Evolutionary conservation across 2,329 filamentous ascomycete species (phyloP).

Genomic region (Cucurbitaria berberidis): DNA sequence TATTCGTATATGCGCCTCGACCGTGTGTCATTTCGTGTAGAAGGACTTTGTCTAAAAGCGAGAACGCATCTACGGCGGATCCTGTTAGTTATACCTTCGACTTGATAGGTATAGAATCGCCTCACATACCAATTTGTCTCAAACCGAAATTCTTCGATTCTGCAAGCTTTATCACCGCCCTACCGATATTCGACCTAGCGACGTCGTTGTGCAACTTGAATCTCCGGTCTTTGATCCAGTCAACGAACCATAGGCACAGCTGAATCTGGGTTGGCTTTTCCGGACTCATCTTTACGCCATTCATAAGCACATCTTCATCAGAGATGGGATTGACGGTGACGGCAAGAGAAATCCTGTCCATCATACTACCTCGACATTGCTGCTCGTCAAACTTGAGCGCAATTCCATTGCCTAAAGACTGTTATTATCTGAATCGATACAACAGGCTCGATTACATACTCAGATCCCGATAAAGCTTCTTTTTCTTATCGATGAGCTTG

Average conservation of each 20-base stretch:
- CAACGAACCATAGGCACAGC: slow-evolving; percentile 19
- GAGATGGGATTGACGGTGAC: background rate
- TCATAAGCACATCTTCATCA: background rate
- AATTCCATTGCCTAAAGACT: background rate
- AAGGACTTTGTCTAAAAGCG: slow-evolving; percentile 18
- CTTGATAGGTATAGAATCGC: background rate
- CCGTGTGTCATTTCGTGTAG: slow-evolving; percentile 24
- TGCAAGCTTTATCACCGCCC: background rate
- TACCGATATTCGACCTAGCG: slow-evolving; percentile 9
- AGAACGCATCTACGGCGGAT: slow-evolving; percentile 9
- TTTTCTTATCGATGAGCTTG: background rate
- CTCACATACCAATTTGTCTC: slow-evolving; percentile 12
- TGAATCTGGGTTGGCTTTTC: slow-evolving; percentile 14
- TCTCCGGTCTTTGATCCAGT: slow-evolving; percentile 13
- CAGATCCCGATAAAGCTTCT: slow-evolving; percentile 1
- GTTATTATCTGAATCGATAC: background rate
- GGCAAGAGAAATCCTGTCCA: background rate
- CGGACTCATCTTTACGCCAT: background rate
- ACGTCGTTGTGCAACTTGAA: slow-evolving; percentile 7
- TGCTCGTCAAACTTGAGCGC: background rate
- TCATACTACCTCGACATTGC: background rate
- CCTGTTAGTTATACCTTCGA: background rate
- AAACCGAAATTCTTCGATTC: slow-evolving; percentile 5
- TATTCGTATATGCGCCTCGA: slow-evolving; percentile 2
- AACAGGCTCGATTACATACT: background rate